A percentile compares a stretch with the other conserved stretches of the same genome.
These are phyloP conservation scores for Dioscorea zingiberensis DNA, from an alignment of 106 monocot genomes.

Conservation along the genomic window DNA sequence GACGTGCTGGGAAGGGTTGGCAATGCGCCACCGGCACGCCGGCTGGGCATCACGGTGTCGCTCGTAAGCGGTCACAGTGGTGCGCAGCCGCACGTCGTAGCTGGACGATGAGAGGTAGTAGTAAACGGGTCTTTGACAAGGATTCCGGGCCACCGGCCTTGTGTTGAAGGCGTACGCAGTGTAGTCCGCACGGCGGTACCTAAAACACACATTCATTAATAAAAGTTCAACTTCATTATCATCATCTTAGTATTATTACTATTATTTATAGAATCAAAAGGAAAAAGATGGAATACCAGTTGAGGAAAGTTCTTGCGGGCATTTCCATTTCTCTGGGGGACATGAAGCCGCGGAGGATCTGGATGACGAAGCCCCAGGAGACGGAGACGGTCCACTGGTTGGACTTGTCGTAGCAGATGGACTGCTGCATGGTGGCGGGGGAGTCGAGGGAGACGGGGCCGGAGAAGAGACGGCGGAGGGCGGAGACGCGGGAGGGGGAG, in stretches of 20 bases:
- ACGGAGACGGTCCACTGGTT: conserved; percentile 73
- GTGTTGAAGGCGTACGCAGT: conserved; percentile 87
- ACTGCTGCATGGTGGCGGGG: conserved; percentile 79
- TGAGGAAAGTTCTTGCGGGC: conserved; percentile 86
- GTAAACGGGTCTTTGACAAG: conserved; percentile 67
- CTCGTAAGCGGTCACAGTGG: conserved; percentile 53
- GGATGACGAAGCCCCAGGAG: conserved; percentile 88
- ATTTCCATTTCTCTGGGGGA: conserved; percentile 92
- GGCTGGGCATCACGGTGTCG: conserved; percentile 24
- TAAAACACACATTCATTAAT: too few relatives aligned
- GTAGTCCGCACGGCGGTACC: conserved; percentile 65
- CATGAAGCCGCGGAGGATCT: conserved; percentile 59
- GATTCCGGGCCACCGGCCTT: conserved; percentile 62
- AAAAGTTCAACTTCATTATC: too few relatives aligned
- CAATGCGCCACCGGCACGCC: conserved; percentile 59
- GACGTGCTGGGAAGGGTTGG: conserved; percentile 39
- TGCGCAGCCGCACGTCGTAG: conserved; percentile 1
- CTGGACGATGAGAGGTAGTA: conserved; percentile 50
- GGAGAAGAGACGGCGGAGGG: conserved; percentile 43
- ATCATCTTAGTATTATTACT: too few relatives aligned
- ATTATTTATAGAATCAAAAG: too few relatives aligned
- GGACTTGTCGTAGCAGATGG: conserved; percentile 63
- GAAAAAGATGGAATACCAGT: too few relatives aligned
- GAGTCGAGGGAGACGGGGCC: conserved; percentile 70
- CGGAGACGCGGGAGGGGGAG: conserved; percentile 17